Percentiles rank a stretch among this genome's conserved stretches.
These are phyloP conservation scores for cucumber (Cucumis sativus) DNA, from an alignment of 306 rosid species.

Conservation along the genomic window DNA sequence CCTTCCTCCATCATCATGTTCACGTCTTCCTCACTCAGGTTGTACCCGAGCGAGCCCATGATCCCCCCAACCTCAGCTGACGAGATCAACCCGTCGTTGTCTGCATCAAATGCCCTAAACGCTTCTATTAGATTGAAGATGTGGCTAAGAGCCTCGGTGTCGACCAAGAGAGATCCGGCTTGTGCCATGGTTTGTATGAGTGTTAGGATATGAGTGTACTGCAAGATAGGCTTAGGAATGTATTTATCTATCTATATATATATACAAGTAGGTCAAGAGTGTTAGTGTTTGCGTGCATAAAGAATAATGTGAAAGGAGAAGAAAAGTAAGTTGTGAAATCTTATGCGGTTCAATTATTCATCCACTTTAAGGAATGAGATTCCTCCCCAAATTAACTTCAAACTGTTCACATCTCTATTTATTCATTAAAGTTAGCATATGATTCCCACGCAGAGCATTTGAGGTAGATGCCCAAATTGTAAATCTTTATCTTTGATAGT, in stretches of 20 bases:
- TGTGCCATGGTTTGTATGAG: slow-evolving; percentile 24
- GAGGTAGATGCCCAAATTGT: not conserved
- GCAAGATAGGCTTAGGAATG: not conserved
- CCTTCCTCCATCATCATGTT: slow-evolving; percentile 51
- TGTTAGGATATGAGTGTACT: not conserved
- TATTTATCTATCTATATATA: not conserved
- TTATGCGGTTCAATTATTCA: slow-evolving; percentile 2
- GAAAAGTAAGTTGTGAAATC: not conserved
- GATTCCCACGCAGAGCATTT: not conserved
- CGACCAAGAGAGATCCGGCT: slow-evolving; percentile 23
- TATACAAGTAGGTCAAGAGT: not conserved
- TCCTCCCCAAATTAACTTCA: not conserved
- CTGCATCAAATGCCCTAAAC: slow-evolving; percentile 49
- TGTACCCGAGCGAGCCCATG: slow-evolving; percentile 58
- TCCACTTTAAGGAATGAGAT: slow-evolving; percentile 1
- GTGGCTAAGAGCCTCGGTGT: slow-evolving; percentile 44
- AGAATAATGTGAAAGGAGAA: not conserved
- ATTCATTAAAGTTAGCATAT: not conserved
- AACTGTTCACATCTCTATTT: not conserved
- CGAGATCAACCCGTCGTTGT: slow-evolving; percentile 50
- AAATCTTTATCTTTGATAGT: not conserved
- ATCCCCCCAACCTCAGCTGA: slow-evolving; percentile 49
- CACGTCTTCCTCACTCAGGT: slow-evolving; percentile 35
- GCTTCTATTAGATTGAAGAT: slow-evolving; percentile 40
- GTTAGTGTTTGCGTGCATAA: not conserved